phyloP scores from a whole-genome alignment of 1,284 basidiomycete genomes.

The Fistulina hepatica region DNA sequence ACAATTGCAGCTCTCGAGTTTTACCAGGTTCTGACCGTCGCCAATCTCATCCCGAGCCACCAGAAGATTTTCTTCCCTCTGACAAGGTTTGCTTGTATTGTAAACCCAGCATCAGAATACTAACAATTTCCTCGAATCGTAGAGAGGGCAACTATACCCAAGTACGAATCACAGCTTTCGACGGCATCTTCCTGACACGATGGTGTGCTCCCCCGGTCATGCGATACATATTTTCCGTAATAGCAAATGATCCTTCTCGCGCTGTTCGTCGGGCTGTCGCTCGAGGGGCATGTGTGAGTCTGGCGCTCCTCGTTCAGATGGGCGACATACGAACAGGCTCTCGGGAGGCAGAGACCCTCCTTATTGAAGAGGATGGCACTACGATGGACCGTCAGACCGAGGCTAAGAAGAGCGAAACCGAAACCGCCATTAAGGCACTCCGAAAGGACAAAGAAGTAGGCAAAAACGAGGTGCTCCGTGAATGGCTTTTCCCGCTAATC shows the following conservation, averaged over 20 bases:
- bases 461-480: slow-evolving; percentile 69
- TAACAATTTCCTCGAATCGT: slow-evolving; percentile 5
- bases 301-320: slow-evolving; percentile 80
- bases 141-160: slow-evolving; percentile 92
- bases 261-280: slow-evolving; percentile 80
- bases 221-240: slow-evolving; percentile 84
- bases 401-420: slow-evolving; percentile 69
- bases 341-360: slow-evolving; percentile 64
- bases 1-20: slow-evolving; percentile 88
- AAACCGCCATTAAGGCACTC: slow-evolving; percentile 70
- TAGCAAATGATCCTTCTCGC: slow-evolving; percentile 79
- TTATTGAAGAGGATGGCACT: slow-evolving; percentile 81
- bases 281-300: slow-evolving; percentile 74
- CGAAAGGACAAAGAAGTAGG: slow-evolving; percentile 80
- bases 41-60: slow-evolving; percentile 75
- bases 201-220: slow-evolving; percentile 80
- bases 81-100: slow-evolving; percentile 54
- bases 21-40: slow-evolving; percentile 69
- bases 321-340: slow-evolving; percentile 75
- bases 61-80: slow-evolving; percentile 77
- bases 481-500: slow-evolving; percentile 71
- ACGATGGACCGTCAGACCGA: slow-evolving; percentile 61
- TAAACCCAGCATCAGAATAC: neutral
- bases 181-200: slow-evolving; percentile 85
- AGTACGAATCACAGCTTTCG: slow-evolving; percentile 87